Evolutionary conservation across 495 filamentous ascomycete species (phyloP), one percentile per base, ranked within the genome.

Genomic region (Xylaria curta): DNA sequence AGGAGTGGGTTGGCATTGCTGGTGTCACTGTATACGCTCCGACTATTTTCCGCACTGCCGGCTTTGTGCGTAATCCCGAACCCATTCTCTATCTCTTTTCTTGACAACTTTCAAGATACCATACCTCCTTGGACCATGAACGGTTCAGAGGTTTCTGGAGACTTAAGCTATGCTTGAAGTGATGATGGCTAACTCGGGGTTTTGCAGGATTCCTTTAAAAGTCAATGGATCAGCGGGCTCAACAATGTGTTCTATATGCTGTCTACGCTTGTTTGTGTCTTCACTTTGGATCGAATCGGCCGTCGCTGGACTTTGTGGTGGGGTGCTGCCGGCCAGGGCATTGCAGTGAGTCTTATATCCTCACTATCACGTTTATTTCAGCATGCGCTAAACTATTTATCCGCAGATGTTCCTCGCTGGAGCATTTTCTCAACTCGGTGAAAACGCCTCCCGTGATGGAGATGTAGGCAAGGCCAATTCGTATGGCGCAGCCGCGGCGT

Each of bases 1-100:
- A 91, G 73, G 90, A 92, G 76, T 93, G 90, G 90, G 86, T 90
- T 73, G 91, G 91, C 26, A 92, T 93, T 76, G 90, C 90, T 0
- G 90, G 90, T 62, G 87, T 92, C 24, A 93, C 91, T 2, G 87
- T 93, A 47, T 92, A 86, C 79, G 84, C 71, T 56, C 89, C 89
- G 9, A 90, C 89, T 0, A 91, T 93, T 56, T 93, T 92, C 81
- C 83, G 85, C 51, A 88, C 89, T 72, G 90, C 91, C 38, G 38
- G 38, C 4, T 42, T 42, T 42, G 2, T 46, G 15, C 13, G 42
- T 46, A 46, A 46, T 46, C 15, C 15, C 42, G 13, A 17, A 17
- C 2, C 15, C 42, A 46, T 46, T 46, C 17, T 46, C n/a, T n/a
- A n/a, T n/a, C 42, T 46, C 1, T 15, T 44, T 44, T 46, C 13